Conservation (phyloP, 306 rosid genomes). For the Glycine tomentella region DNA sequence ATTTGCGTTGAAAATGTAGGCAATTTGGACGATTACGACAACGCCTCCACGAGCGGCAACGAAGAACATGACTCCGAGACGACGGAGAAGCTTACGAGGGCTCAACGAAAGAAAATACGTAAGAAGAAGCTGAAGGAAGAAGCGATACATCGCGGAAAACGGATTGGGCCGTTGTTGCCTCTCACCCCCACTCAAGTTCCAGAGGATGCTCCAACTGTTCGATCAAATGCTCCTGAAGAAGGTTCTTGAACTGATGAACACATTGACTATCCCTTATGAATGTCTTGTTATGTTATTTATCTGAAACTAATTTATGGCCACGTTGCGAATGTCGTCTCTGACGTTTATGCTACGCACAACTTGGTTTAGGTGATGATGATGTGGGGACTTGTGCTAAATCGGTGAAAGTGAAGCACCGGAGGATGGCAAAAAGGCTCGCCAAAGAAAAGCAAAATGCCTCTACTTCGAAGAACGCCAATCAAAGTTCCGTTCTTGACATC, state of each 20-base stretch:
- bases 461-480: constrained; percentile 25
- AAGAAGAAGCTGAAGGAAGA: constrained; percentile 72
- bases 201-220: constrained; percentile 29
- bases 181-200: not conserved
- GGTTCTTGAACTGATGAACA: not conserved
- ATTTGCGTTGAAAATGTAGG: too few species aligned
- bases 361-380: constrained; percentile 44
- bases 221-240: constrained; percentile 56
- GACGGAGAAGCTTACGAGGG: constrained; percentile 58
- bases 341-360: not conserved
- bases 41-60: too few species aligned
- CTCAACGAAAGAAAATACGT: constrained; percentile 76
- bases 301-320: too few species aligned
- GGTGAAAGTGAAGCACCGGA: constrained; percentile 60
- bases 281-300: not conserved
- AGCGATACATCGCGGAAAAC: constrained; percentile 54
- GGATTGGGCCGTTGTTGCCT: constrained; percentile 69
- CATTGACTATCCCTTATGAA: not conserved
- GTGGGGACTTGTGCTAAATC: not conserved
- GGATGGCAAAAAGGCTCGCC: constrained; percentile 63
- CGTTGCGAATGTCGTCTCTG: too few species aligned
- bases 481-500: not conserved
- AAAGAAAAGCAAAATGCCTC: constrained; percentile 46
- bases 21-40: too few species aligned
- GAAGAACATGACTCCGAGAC: too few species aligned